Evolutionary conservation across 495 filamentous ascomycete species (phyloP).

Genomic region (Talaromyces borbonicus): DNA sequence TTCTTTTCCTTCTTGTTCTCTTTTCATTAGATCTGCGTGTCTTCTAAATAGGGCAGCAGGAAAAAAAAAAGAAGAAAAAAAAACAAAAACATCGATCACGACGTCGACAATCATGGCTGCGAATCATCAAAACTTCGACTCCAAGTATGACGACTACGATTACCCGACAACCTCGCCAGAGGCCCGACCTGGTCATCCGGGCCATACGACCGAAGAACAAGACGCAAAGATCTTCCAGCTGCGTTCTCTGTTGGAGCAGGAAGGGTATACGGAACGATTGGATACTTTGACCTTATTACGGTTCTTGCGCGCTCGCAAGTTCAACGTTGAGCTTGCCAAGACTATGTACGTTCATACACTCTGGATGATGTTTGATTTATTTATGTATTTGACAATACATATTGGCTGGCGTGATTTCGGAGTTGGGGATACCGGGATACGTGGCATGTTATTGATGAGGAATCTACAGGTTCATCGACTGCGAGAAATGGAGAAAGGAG

Average conservation of each 20-base stretch:
- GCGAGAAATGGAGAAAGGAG: conserved; percentile 83
- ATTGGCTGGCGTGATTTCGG: neutral
- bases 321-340: conserved; percentile 75
- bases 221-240: conserved; percentile 85
- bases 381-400: neutral
- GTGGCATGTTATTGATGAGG: too few relatives aligned
- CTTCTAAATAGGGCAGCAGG: neutral
- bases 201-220: conserved; percentile 77
- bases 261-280: conserved; percentile 73
- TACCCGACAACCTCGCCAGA: conserved; percentile 71
- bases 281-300: conserved; percentile 87
- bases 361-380: neutral
- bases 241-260: conserved; percentile 70
- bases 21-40: neutral
- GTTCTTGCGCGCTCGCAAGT: conserved; percentile 90
- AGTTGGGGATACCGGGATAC: too few relatives aligned
- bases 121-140: conserved; percentile 32
- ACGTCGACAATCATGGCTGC: conserved; percentile 26
- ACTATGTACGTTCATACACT: conserved; percentile 55
- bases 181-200: conserved; percentile 68
- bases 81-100: neutral
- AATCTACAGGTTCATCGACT: conserved; percentile 71
- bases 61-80: neutral
- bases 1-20: too few relatives aligned
- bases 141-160: conserved; percentile 95